A percentile compares a stretch with the other conserved stretches of the same genome.
Evolutionary conservation across 352 stramenopile species (phyloP).

Genomic region (Globisporangium heterothallicum): DNA sequence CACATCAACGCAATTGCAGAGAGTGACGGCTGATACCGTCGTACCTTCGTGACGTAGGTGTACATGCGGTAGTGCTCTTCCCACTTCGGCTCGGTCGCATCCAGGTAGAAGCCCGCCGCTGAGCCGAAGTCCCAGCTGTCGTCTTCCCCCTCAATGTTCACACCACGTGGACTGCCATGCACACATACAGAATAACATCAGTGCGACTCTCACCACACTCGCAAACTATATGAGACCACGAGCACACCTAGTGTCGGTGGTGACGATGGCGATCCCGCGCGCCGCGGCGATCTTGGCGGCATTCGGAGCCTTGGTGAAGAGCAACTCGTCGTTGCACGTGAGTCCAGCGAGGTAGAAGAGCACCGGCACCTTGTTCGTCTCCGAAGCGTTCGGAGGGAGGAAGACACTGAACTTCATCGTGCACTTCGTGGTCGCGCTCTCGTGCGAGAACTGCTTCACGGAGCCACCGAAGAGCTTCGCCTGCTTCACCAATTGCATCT

Average conservation of each 20-base stretch:
- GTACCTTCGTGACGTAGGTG: constrained; percentile 90
- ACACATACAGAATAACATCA: background rate
- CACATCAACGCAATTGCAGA: background rate
- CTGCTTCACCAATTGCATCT: constrained; percentile 78
- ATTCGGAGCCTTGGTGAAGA: constrained; percentile 92
- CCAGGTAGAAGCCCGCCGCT: constrained; percentile 96
- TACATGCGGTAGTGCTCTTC: constrained; percentile 96
- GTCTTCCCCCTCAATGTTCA: constrained; percentile 90
- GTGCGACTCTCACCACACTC: too few relatives aligned
- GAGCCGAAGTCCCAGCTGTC: constrained; percentile 96
- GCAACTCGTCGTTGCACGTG: constrained; percentile 95
- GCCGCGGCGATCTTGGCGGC: constrained; percentile 87
- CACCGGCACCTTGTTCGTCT: constrained; percentile 67
- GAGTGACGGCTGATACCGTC: background rate
- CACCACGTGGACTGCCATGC: constrained; percentile 78
- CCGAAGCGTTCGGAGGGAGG: constrained; percentile 58
- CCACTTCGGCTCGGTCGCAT: constrained; percentile 94
- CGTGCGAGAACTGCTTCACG: constrained; percentile 85
- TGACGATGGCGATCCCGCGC: constrained; percentile 92
- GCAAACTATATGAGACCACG: too few relatives aligned
- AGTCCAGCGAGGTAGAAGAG: constrained; percentile 96
- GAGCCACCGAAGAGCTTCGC: constrained; percentile 66
- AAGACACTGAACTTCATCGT: constrained; percentile 92
- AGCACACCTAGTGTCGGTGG: constrained; percentile 90
- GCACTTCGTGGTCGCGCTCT: constrained; percentile 71